phyloP scores from a whole-genome alignment of 805 yeast genomes.

The Metschnikowia chrysomelidarum region DNA sequence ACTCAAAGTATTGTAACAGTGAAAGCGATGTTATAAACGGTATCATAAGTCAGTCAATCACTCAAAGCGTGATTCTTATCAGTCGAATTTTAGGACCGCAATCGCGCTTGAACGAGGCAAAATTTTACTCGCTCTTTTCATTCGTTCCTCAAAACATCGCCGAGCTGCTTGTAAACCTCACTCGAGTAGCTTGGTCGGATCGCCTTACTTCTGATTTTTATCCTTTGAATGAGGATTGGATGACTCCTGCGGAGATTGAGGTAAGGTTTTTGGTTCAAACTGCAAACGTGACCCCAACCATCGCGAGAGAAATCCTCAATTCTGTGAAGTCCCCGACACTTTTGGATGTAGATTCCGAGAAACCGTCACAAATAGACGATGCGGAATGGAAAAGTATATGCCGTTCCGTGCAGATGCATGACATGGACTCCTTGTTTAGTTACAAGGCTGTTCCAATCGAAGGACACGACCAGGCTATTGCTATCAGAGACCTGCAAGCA shows the following conservation, averaged over 20 bases:
- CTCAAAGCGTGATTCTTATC: conserved; percentile 8
- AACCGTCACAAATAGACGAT: conserved; percentile 4
- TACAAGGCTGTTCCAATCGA: conserved; percentile 9
- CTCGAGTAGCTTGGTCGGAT: conserved; percentile 10
- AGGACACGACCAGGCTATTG: neutral
- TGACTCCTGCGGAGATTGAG: conserved; percentile 12
- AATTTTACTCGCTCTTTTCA: conserved; percentile 11
- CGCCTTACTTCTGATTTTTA: conserved; percentile 10
- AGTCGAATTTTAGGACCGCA: conserved; percentile 9
- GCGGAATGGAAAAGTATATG: conserved; percentile 8
- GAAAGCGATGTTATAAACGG: conserved; percentile 11
- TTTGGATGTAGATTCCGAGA: conserved; percentile 2
- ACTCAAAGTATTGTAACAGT: conserved; percentile 14
- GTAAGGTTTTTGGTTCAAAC: conserved; percentile 7
- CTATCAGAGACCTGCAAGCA: conserved; percentile 3
- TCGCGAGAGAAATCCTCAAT: conserved; percentile 5
- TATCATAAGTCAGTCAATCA: conserved; percentile 7
- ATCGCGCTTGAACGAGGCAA: conserved; percentile 6
- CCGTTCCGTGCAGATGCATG: conserved; percentile 3
- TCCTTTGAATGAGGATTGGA: conserved; percentile 12
- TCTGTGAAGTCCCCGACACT: conserved; percentile 5
- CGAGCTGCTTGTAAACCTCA: conserved; percentile 9
- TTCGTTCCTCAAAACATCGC: conserved; percentile 9
- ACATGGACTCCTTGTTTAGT: conserved; percentile 6
- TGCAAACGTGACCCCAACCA: conserved; percentile 1